A percentile compares a stretch with the other conserved stretches of the same genome.
Evolutionary conservation across 2,329 filamentous ascomycete species (phyloP).

Genomic region (Penicillium sp.): DNA sequence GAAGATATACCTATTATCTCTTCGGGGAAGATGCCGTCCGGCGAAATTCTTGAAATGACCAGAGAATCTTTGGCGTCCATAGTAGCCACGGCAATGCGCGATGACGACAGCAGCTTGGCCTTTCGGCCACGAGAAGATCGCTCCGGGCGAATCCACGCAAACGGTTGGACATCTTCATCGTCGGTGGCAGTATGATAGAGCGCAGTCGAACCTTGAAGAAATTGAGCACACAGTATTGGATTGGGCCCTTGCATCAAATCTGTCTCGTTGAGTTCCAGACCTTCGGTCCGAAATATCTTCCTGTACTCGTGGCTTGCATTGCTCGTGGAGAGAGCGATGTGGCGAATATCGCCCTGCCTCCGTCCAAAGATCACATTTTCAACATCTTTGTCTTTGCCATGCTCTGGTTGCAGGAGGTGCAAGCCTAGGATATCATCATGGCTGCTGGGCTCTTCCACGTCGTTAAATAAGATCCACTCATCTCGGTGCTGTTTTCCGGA

Average conservation of each 20-base stretch:
- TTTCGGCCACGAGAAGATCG: constrained; percentile 52
- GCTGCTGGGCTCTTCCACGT: constrained; percentile 58
- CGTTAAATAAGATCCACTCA: constrained; percentile 60
- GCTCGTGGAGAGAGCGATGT: constrained; percentile 45
- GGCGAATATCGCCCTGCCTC: constrained; percentile 59
- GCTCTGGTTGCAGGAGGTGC: constrained; percentile 57
- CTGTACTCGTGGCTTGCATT: constrained; percentile 39
- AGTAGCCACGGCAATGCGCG: constrained; percentile 58
- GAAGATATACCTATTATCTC: constrained; percentile 49
- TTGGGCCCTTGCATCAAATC: constrained; percentile 51
- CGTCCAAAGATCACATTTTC: constrained; percentile 63
- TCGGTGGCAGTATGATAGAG: constrained; percentile 53
- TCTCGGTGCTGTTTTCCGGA: constrained; percentile 43
- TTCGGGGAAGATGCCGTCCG: constrained; percentile 49
- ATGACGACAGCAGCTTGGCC: constrained; percentile 59
- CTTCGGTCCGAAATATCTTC: constrained; percentile 53
- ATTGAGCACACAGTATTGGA: constrained; percentile 58
- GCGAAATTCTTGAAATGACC: constrained; percentile 59
- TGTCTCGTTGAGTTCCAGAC: constrained; percentile 54
- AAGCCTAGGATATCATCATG: constrained; percentile 65
- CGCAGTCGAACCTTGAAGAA: constrained; percentile 55
- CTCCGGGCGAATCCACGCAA: constrained; percentile 38
- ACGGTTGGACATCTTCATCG: constrained; percentile 44
- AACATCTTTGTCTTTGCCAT: constrained; percentile 38
- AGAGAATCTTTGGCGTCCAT: constrained; percentile 52